Evolutionary conservation across 441 rosid genomes (phyloP), one percentile per base, ranked within the genome.

Genomic region (Isatis lusitanica): DNA sequence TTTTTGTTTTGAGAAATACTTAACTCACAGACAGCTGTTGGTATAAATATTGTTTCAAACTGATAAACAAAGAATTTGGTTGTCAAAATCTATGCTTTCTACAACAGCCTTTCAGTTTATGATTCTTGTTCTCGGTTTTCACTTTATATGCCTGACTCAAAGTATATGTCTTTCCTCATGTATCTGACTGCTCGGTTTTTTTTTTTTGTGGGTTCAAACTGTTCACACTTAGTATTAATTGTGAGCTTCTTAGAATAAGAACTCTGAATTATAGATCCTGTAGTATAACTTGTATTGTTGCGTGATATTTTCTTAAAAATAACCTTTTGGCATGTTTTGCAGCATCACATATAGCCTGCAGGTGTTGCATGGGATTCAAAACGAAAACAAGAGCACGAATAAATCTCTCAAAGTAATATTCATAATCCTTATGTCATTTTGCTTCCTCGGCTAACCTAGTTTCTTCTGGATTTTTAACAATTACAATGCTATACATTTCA

Each of bases 331-430:
- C 35, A 30, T 74, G 33, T 76, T n/a, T 59, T 82, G 80, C 89
- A 94, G 98, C 81, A 83, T 92, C 65, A 82, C 79, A 62, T 87
- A 71, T 80, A 96, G 96, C 55, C 55, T 90, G 79, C 74, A 82
- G 80, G 83, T 94, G 77, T 84, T 92, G 59, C 85, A 84, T 62
- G 93, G 92, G 53, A 57, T 90, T 56, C 94, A 88, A 79, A 89
- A 76, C 66, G 98, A 90, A 77, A 88, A 68, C 83, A 92, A 92
- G 85, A 88, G 88, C 85, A 75, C 78, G 74, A 89, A 94, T 82
- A 95, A 91, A 73, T 89, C 96, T 69, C 90, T 95, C 7, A 95
- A 92, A 91, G 99, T 92, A 79, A 68, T 68, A 35, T 74, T 38
- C 30, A 15, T 15, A 36, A 52, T 11, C 1, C 36, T 56, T 35